These are phyloP conservation scores for Penicillium pulvis DNA, from an alignment of 495 filamentous ascomycete species.

Conservation along the genomic window DNA sequence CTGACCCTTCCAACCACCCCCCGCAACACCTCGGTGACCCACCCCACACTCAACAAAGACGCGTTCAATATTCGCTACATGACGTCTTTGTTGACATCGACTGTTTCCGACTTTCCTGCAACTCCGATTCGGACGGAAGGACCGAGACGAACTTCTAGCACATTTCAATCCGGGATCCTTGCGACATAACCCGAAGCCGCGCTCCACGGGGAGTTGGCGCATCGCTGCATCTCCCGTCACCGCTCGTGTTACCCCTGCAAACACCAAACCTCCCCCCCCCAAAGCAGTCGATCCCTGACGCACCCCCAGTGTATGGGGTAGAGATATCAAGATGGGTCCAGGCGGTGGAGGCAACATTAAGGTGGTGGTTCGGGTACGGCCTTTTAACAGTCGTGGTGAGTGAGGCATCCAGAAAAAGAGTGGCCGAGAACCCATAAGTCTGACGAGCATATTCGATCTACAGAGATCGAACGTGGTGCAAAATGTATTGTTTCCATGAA, in stretches of 20 bases:
- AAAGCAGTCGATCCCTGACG: conserved; percentile 18
- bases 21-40: conserved; percentile 13
- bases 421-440: not conserved
- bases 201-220: conserved; percentile 45
- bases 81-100: conserved; percentile 49
- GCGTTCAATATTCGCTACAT: conserved; percentile 41
- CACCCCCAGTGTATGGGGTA: conserved; percentile 39
- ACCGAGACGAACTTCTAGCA: not conserved
- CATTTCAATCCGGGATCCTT: conserved; percentile 9
- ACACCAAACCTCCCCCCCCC: conserved; percentile 8
- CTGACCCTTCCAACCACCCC: not conserved
- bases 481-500: conserved; percentile 99
- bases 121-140: conserved; percentile 15
- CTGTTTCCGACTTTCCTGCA: conserved; percentile 20
- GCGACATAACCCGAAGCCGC: conserved; percentile 31
- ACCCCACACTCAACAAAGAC: conserved; percentile 25
- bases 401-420: conserved; percentile 5
- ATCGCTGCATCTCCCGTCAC: conserved; percentile 32
- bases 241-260: conserved; percentile 25
- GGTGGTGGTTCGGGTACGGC: conserved; percentile 94
- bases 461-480: conserved; percentile 86
- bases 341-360: conserved; percentile 95
- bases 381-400: conserved; percentile 92
- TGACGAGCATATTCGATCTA: not conserved
- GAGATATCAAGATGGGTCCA: conserved; percentile 63